These are phyloP conservation scores for Pterocarpus macrocarpus DNA, from an alignment of 306 rosid species.

Conservation along the genomic window DNA sequence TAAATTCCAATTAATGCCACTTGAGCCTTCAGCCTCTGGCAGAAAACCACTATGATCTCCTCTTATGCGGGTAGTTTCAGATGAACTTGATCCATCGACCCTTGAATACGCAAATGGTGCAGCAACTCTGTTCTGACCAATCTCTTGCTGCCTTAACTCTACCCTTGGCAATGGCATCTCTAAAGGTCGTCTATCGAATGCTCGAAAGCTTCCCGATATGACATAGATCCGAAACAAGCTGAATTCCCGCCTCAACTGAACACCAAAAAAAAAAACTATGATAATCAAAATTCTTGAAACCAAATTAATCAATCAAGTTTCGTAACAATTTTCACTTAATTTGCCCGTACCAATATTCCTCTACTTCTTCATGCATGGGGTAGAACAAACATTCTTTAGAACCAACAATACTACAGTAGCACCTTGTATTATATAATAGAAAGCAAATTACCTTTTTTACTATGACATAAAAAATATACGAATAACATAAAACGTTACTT, in stretches of 20 bases:
- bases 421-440: too few relatives aligned
- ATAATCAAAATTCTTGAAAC: background rate
- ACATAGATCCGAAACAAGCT: slow-evolving; percentile 85
- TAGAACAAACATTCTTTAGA: too few relatives aligned
- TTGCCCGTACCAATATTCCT: background rate
- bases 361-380: too few relatives aligned
- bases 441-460: too few relatives aligned
- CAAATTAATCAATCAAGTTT: background rate
- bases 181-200: slow-evolving; percentile 84
- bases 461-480: too few relatives aligned
- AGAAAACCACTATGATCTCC: slow-evolving; percentile 29
- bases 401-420: too few relatives aligned
- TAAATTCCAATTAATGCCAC: slow-evolving; percentile 41
- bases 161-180: slow-evolving; percentile 3
- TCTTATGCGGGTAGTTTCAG: slow-evolving; percentile 50
- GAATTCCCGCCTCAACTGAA: slow-evolving; percentile 81
- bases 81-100: slow-evolving; percentile 50
- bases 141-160: slow-evolving; percentile 24
- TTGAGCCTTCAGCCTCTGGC: slow-evolving; percentile 46
- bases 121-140: slow-evolving; percentile 33
- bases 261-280: slow-evolving; percentile 8
- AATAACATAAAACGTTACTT: too few relatives aligned
- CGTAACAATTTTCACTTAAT: background rate
- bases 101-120: background rate
- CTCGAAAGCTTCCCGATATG: slow-evolving; percentile 77